Base-by-base conservation (phyloP, 768 basidiomycete genomes). In the Exidia glandulosa region DNA sequence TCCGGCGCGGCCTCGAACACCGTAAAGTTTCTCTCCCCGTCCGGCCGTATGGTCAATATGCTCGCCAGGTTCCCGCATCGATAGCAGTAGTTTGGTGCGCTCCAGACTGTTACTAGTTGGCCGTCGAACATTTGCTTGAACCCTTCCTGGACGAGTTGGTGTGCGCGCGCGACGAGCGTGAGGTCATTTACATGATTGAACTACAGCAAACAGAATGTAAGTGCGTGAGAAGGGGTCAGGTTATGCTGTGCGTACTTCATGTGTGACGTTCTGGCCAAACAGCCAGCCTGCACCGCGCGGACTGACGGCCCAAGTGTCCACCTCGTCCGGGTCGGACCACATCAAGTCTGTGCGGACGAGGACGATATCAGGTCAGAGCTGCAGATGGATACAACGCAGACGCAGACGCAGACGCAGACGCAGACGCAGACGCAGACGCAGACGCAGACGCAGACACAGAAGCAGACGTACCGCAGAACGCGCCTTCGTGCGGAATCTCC, bases 401-500 rank as follows among this genome's bases (percentile, higher is more conserved):
- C n/a, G n/a, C n/a, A n/a, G n/a, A n/a, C n/a, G n/a, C n/a, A n/a
- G n/a, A n/a, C n/a, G n/a, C n/a, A n/a, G n/a, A n/a, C n/a, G n/a
- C n/a, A n/a, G n/a, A n/a, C n/a, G n/a, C n/a, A n/a, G n/a, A n/a
- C n/a, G n/a, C n/a, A n/a, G n/a, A n/a, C n/a, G n/a, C n/a, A n/a
- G n/a, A n/a, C n/a, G n/a, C n/a, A n/a, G n/a, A n/a, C n/a, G n/a
- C n/a, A n/a, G n/a, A n/a, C n/a, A n/a, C n/a, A n/a, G n/a, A n/a
- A n/a, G n/a, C 58, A 29, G 9, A 66, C 82, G 32, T 66, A 86
- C 88, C 88, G 66, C 95, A 98, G 77, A 98, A 97, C 7, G 94
- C 88, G n/a, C 95, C 95, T 70, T 97, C 95, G 70, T 98, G 95
- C 2, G 94, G 95, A 52, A 98, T 95, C 71, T 98, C 95, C 68